Percentiles rank a stretch among this genome's conserved stretches.
Conservation (phyloP, 116 monocot species). For the Dioscorea cayenensis region DNA sequence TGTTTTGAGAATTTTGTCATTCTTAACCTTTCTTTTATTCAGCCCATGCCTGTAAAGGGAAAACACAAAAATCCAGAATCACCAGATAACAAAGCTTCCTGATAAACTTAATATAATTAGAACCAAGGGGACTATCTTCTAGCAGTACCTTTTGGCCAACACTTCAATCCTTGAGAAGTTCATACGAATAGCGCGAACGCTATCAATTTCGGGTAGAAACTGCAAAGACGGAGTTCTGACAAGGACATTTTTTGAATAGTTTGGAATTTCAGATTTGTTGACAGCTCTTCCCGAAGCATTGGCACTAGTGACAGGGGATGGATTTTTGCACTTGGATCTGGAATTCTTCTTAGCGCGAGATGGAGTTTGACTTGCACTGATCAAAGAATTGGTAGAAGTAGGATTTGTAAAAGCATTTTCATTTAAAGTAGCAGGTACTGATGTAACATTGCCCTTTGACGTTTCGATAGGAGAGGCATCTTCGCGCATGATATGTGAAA, state of each 20-base stretch:
- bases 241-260: neutral
- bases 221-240: neutral
- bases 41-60: conserved; percentile 18
- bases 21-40: conserved; percentile 3
- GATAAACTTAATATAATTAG: neutral
- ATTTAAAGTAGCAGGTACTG: neutral
- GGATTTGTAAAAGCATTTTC: neutral
- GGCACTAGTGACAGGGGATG: neutral
- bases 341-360: conserved; percentile 2
- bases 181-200: neutral
- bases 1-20: neutral
- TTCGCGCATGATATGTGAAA: neutral
- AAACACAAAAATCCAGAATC: neutral
- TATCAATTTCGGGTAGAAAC: neutral
- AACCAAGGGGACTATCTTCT: neutral
- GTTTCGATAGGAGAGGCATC: neutral
- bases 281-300: neutral
- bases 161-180: conserved; percentile 15
- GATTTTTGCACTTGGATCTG: neutral
- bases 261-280: neutral
- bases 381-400: neutral
- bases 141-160: conserved; percentile 13
- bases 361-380: neutral
- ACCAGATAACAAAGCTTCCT: neutral
- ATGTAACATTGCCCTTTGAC: conserved; percentile 2